Evolutionary conservation across 176 grass and related monocot species (phyloP).

Genomic region (Dendrocalamus sinicus): DNA sequence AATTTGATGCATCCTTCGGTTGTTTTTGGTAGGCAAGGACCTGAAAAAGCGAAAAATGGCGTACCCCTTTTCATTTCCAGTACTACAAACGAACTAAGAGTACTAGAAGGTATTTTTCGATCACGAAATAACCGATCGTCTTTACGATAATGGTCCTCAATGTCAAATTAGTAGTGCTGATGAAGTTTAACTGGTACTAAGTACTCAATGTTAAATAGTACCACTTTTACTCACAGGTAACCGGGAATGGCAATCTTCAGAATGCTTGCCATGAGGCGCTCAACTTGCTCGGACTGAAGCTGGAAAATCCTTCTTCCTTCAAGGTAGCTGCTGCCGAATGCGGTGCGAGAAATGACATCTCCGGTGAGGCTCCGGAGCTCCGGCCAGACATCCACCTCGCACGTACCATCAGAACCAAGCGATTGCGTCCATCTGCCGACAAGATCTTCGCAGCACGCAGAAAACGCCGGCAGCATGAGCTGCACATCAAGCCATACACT

Average conservation of each 20-base stretch:
- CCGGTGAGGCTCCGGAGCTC: too few relatives aligned
- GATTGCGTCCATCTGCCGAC: constrained; percentile 52
- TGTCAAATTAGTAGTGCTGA: background rate
- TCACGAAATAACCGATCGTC: too few relatives aligned
- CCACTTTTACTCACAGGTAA: constrained; percentile 18
- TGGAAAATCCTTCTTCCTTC: constrained; percentile 67
- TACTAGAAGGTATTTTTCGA: background rate
- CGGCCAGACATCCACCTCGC: constrained; percentile 22
- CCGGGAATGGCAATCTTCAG: constrained; percentile 47
- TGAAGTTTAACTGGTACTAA: background rate
- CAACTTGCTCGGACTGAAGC: constrained; percentile 48
- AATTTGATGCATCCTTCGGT: constrained; percentile 52
- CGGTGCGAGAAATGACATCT: background rate
- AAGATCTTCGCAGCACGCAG: constrained; percentile 56
- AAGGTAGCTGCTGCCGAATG: constrained; percentile 44
- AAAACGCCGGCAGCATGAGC: constrained; percentile 67
- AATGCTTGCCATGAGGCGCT: constrained; percentile 10
- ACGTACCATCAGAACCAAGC: constrained; percentile 13
- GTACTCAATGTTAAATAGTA: too few relatives aligned
- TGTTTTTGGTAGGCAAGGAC: constrained; percentile 54
- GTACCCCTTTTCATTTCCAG: background rate
- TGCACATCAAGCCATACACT: constrained; percentile 2
- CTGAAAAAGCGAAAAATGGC: background rate
- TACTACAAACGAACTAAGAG: background rate
- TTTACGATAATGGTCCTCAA: background rate